These are phyloP conservation scores for Puccinia brachypodii DNA, from an alignment of 1,284 basidiomycete genomes.

Conservation along the genomic window DNA sequence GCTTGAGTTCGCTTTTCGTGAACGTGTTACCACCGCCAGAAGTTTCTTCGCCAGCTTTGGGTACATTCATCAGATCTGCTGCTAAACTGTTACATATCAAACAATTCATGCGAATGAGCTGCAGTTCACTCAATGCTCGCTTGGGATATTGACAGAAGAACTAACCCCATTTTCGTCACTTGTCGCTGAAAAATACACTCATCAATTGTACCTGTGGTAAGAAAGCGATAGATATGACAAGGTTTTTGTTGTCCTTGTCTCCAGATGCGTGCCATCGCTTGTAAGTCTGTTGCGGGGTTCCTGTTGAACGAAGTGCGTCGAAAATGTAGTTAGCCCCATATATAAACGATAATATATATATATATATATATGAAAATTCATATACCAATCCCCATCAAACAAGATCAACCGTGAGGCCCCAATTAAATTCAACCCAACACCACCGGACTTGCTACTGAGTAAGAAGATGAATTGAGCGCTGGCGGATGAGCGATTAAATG, in stretches of 20 bases:
- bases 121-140: background rate
- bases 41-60: conserved; percentile 15
- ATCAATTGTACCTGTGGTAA: conserved; percentile 60
- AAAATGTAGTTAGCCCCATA: background rate
- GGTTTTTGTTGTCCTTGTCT: conserved; percentile 85
- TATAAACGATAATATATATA: background rate
- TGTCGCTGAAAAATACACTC: conserved; percentile 68
- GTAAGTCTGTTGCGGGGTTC: conserved; percentile 68
- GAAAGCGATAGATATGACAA: conserved; percentile 79
- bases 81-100: conserved; percentile 35
- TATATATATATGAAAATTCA: background rate
- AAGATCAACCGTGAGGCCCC: conserved; percentile 64
- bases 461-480: conserved; percentile 71
- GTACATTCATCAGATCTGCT: conserved; percentile 31
- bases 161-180: conserved; percentile 81
- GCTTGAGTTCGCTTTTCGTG: conserved; percentile 59
- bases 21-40: conserved; percentile 49
- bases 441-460: conserved; percentile 91
- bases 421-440: conserved; percentile 82
- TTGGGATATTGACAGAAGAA: background rate
- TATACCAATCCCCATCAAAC: conserved; percentile 82
- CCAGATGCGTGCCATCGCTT: conserved; percentile 86
- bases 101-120: background rate
- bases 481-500: conserved; percentile 64
- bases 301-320: background rate